phyloP scores from a whole-genome alignment of 306 rosid genomes.

The Quercus agrifolia region DNA sequence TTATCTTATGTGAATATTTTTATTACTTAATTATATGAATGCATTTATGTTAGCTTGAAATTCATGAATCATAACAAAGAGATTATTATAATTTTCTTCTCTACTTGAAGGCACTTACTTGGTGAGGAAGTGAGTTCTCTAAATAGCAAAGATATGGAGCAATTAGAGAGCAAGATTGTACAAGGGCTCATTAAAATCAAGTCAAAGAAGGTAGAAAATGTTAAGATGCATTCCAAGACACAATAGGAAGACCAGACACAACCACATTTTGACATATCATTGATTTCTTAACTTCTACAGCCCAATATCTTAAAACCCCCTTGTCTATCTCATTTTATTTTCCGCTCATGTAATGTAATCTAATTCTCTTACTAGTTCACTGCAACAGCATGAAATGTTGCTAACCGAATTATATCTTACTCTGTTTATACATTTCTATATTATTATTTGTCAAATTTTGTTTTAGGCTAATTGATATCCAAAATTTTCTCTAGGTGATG shows the following conservation, averaged over 20 bases:
- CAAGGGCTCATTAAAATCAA: constrained; percentile 80
- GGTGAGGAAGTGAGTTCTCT: constrained; percentile 84
- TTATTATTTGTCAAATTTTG: neutral
- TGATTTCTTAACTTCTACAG: no score
- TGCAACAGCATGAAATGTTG: constrained; percentile 71
- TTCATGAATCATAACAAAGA: neutral
- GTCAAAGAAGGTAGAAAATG: constrained; percentile 68
- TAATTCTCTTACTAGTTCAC: neutral
- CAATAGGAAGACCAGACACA: no score
- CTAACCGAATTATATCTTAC: constrained; percentile 33
- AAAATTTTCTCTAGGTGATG: constrained; percentile 45
- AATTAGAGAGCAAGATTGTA: constrained; percentile 83
- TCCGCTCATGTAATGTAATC: neutral
- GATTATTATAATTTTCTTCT: neutral
- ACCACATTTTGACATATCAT: no score
- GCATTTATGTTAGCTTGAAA: no score
- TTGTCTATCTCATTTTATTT: neutral
- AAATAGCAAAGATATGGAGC: constrained; percentile 78
- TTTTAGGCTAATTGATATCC: neutral
- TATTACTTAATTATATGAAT: no score
- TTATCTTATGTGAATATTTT: no score
- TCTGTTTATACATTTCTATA: neutral
- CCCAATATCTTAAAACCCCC: neutral
- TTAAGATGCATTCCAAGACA: neutral
- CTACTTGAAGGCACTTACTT: constrained; percentile 66